phyloP scores from a whole-genome alignment of 2,329 filamentous ascomycete species.

The Pseudocercospora fijiensis region DNA sequence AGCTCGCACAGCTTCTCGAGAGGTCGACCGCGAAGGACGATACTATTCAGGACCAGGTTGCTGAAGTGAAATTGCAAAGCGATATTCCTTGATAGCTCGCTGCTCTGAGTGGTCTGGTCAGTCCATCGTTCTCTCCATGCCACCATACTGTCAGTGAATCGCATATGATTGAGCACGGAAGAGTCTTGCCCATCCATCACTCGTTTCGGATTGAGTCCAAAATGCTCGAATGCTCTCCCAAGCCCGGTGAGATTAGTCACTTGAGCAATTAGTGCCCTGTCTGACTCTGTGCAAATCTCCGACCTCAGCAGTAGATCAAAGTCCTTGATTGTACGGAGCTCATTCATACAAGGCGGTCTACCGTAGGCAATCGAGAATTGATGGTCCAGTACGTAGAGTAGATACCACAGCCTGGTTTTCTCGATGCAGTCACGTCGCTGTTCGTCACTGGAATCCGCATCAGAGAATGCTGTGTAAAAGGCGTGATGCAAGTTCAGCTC shows the following conservation, averaged over 20 bases:
- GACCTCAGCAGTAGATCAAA: constrained; percentile 31
- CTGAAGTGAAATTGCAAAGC: constrained; percentile 16
- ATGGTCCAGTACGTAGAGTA: constrained; percentile 40
- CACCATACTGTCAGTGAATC: constrained; percentile 15
- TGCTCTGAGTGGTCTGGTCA: neutral
- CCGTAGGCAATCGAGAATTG: constrained; percentile 45
- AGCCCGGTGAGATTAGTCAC: constrained; percentile 11
- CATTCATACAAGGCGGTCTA: constrained; percentile 43
- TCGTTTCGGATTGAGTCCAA: constrained; percentile 16
- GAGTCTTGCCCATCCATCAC: constrained; percentile 17
- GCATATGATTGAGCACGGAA: constrained; percentile 12
- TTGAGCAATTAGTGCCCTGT: constrained; percentile 15
- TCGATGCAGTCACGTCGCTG: constrained; percentile 26
- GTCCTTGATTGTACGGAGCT: constrained; percentile 41
- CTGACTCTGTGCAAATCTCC: constrained; percentile 7
- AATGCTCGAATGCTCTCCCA: constrained; percentile 16
- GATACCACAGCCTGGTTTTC: constrained; percentile 43
- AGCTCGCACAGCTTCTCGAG: constrained; percentile 10
- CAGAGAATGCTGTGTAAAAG: constrained; percentile 33
- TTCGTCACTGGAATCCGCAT: constrained; percentile 38
- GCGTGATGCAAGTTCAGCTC: constrained; percentile 44
- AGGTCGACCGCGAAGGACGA: constrained; percentile 13
- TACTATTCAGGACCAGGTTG: constrained; percentile 13
- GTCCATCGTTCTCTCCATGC: constrained; percentile 14
- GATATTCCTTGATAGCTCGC: neutral